Percentiles rank a stretch among this genome's conserved stretches.
Conservation (phyloP, 768 basidiomycete species). For the Mrakia blollopis region DNA sequence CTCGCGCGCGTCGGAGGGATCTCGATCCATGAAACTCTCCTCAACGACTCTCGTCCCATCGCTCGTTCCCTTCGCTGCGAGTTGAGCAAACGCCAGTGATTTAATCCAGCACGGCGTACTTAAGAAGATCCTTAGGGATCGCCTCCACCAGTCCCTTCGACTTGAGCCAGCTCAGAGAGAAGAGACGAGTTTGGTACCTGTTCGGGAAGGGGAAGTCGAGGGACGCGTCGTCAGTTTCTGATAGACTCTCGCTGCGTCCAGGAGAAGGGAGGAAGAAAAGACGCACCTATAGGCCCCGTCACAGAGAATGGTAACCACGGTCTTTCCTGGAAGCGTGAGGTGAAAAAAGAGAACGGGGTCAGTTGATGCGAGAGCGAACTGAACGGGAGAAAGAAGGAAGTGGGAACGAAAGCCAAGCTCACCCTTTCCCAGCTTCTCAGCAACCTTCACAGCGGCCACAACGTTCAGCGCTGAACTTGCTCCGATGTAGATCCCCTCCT, state of each 20-base stretch:
- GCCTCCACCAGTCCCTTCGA: slow-evolving; percentile 68
- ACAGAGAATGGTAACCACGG: slow-evolving; percentile 79
- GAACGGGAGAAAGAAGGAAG: slow-evolving; percentile 33
- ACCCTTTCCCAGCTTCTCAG: slow-evolving; percentile 76
- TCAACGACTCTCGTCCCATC: background rate
- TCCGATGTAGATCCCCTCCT: slow-evolving; percentile 89
- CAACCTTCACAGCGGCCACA: slow-evolving; percentile 85
- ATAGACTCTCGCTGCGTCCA: background rate
- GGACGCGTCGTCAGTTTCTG: background rate
- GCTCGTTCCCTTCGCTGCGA: background rate
- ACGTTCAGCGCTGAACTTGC: slow-evolving; percentile 93
- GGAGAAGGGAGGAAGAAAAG: background rate
- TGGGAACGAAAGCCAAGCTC: background rate
- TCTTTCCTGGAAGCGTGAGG: slow-evolving; percentile 57
- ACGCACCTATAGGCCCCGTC: slow-evolving; percentile 88
- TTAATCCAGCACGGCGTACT: slow-evolving; percentile 69
- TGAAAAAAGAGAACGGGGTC: too few species aligned
- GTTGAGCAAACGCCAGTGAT: background rate
- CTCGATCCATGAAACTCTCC: background rate
- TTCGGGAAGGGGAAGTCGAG: background rate
- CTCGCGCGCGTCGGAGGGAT: background rate
- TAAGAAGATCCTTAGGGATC: slow-evolving; percentile 77
- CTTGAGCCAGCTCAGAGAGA: slow-evolving; percentile 87
- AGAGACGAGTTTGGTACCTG: slow-evolving; percentile 82
- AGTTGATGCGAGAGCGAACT: background rate